Conservation (phyloP, 2,329 filamentous ascomycete genomes). For the Pseudogymnoascus sp. region DNA sequence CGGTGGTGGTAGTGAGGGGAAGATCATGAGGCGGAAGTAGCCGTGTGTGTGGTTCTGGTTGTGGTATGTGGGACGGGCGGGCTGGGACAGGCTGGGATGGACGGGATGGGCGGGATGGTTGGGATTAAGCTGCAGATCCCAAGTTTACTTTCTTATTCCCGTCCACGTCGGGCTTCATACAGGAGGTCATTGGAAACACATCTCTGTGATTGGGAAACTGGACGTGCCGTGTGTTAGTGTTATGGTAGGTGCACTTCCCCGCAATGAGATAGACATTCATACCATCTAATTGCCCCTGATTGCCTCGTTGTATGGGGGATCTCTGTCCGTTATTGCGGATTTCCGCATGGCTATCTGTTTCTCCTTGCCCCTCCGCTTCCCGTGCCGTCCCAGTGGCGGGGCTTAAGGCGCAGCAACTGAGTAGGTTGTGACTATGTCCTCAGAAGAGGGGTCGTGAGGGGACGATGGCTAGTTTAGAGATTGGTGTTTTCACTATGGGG, state of each 20-base stretch:
- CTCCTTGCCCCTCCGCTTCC: neutral
- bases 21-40: neutral
- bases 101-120: neutral
- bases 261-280: neutral
- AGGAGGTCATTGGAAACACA: neutral
- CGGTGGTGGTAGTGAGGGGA: neutral
- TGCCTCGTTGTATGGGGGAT: neutral
- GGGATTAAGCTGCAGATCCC: neutral
- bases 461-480: neutral
- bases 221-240: neutral
- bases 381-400: neutral
- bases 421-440: neutral
- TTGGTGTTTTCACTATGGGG: neutral
- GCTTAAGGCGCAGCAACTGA: neutral
- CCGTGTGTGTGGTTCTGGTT: neutral
- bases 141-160: conserved; percentile 1
- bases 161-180: neutral
- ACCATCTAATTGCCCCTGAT: neutral
- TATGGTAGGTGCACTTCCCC: neutral
- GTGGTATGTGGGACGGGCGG: neutral
- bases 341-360: neutral
- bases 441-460: neutral
- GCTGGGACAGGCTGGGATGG: neutral
- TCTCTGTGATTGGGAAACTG: neutral
- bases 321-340: neutral